Evolutionary conservation across 2,329 filamentous ascomycete species (phyloP), one percentile per base, ranked within the genome.

Genomic region (Arthrobotrys musiformis): DNA sequence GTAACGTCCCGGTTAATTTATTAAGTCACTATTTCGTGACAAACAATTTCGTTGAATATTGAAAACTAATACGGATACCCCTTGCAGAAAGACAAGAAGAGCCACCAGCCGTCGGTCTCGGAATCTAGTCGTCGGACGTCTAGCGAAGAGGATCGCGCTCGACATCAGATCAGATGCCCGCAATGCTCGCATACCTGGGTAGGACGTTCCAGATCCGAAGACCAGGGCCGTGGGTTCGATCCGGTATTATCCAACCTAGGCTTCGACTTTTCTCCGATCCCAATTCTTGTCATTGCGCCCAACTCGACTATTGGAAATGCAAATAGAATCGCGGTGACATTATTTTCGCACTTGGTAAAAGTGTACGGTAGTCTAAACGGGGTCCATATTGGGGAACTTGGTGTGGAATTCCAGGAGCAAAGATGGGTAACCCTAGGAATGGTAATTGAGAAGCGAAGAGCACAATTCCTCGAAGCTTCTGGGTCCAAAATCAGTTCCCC

Each of bases 361-460:
- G 64, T 76, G 6, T 76, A 70, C 22, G 72, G 72, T 11, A 54
- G 50, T 35, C 26, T 76, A 26, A 70, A 70, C 13, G 72, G 72
- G 37, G 24, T 76, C 28, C 72, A 76, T 48, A 61, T 76, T 42
- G 72, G 64, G 37, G 72, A 76, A 50, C 58, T 76, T 30, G 72
- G 72, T n/a, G 64, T 76, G 22, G 72, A 76, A 44, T 76, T 70
- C 30, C 72, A 70, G 24, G 72, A 76, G 33, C 72, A 76, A 44
- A 58, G 72, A 70, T 76, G 72, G 72, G 72, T 76, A 11, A 76
- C 72, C 9, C 33, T 76, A 1, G 72, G 72, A 40, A 76, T 76
- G 72, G 72, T 76, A 33, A 48, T 76, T 28, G 72, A 76, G 52
- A 76, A 70, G 35, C 64, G 72, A 52, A 48, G 72, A 17, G 58